Conservation (phyloP, 2,329 filamentous ascomycete species). For the Claviceps capensis region DNA sequence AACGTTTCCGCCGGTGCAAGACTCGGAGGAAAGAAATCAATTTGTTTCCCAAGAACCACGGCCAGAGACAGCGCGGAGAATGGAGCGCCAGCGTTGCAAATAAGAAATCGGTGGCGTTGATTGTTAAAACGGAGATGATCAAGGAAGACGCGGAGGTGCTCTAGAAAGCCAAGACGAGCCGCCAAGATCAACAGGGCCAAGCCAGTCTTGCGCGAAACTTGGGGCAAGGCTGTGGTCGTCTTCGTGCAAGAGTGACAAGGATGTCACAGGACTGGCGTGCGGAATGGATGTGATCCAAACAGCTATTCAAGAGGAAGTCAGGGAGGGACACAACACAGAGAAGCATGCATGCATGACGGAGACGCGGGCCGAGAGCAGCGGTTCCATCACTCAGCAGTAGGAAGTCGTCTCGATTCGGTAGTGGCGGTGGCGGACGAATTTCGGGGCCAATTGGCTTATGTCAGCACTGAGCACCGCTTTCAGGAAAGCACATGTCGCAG, state of each 20-base stretch:
- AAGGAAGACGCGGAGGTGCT: background rate
- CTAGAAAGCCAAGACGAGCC: background rate
- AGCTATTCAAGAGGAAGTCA: background rate
- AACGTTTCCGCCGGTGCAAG: background rate
- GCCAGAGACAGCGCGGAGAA: too few species aligned
- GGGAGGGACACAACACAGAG: background rate
- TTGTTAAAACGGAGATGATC: too few species aligned
- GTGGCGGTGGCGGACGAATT: conserved; percentile 1
- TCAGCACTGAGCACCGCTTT: background rate
- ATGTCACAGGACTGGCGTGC: conserved; percentile 2
- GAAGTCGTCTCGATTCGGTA: too few species aligned
- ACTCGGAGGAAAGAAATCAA: background rate
- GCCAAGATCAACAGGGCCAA: background rate
- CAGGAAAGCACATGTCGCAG: background rate
- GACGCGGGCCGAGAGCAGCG: background rate
- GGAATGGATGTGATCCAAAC: background rate
- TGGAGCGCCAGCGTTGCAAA: too few species aligned
- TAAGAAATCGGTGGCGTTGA: too few species aligned
- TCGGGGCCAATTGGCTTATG: conserved; percentile 4
- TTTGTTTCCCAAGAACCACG: background rate
- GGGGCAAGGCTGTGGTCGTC: background rate
- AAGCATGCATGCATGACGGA: background rate
- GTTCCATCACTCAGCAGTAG: too few species aligned
- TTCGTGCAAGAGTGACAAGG: background rate
- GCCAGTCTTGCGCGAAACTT: background rate